phyloP scores from a whole-genome alignment of 257 asterid genomes.

The Rehmannia glutinosa region DNA sequence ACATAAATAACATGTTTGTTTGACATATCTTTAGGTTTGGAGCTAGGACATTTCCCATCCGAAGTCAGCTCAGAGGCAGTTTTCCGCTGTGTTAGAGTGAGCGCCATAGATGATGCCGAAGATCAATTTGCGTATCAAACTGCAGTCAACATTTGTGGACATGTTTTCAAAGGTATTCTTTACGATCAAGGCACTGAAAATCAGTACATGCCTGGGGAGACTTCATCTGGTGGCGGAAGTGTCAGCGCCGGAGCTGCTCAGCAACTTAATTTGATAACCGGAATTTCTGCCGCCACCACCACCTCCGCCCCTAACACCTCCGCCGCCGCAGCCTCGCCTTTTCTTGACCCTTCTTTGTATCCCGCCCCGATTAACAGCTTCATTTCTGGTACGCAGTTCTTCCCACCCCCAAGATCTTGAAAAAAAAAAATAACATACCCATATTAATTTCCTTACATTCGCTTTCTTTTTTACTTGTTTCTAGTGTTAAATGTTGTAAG shows the following conservation, averaged over 20 bases:
- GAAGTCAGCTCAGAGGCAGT: conserved; percentile 73
- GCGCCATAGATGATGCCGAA: conserved; percentile 64
- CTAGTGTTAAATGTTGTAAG: conserved; percentile 21
- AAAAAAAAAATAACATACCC: not conserved
- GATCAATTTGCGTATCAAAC: conserved; percentile 87
- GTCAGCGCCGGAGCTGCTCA: conserved; percentile 50
- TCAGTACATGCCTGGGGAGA: conserved; percentile 63
- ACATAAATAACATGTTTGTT: not conserved
- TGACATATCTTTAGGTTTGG: conserved; percentile 53
- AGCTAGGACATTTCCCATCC: conserved; percentile 71
- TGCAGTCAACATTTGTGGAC: conserved; percentile 89
- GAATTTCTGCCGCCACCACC: conserved; percentile 34
- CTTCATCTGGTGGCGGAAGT: conserved; percentile 83
- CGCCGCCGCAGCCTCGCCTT: conserved; percentile 18
- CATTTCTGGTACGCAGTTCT: conserved; percentile 95
- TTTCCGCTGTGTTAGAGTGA: conserved; percentile 84
- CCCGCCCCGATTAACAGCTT: conserved; percentile 69
- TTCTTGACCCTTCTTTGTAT: conserved; percentile 50
- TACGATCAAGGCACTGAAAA: conserved; percentile 84
- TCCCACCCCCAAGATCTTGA: conserved; percentile 91
- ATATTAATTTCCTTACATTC: not conserved
- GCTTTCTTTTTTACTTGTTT: conserved; percentile 3
- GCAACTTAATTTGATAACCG: conserved; percentile 52
- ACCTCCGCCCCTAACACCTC: conserved; percentile 29
- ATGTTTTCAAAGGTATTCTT: conserved; percentile 82